Base-by-base conservation (phyloP, 306 rosid genomes). In the Mimosa pudica region DNA sequence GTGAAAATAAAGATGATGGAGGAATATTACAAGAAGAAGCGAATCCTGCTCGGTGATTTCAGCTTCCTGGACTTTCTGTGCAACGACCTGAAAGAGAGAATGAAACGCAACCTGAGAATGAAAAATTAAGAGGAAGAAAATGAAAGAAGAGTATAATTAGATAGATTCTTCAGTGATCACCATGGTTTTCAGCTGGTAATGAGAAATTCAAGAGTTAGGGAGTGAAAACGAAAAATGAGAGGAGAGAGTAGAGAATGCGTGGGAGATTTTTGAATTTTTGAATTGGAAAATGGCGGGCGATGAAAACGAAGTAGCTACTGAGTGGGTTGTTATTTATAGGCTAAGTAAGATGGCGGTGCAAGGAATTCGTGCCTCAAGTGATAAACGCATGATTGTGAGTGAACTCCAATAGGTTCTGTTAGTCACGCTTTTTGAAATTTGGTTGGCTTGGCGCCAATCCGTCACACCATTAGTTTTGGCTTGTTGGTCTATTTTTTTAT, bases 1-100 rank as follows among this genome's bases (percentile, higher is more conserved):
- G 11, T 20, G 71, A 79, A 82, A 80, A 11, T 68, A 63, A 63
- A 63, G 64, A 10, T 13, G 51, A 57, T 41, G 18, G 72, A 58
- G 30, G 52, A 77, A 2, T 24, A 24, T 83, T 69, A 93, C 99
- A 91, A 95, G 98, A 85, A 91, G 99, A 83, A 93, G 99, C 46
- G 99, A 95, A 41, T 91, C 91, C 90, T 93, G 99, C 87, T 95
- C 74, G 20, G 74, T 70, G 74, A 70, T 70, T 70, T 70, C 74
- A 48, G 74, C 74, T 70, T 70, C 74, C 58, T 93, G 93, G 85
- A 86, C 71, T 66, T 90, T 93, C 91, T 93, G 97, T 2, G 91
- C 96, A 49, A 90, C 96, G 46, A 91, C 98, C 99, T 95, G 92
- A 48, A 82, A 73, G 92, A 48, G 81, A 73, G 61, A 87, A 69